Percentiles rank a stretch among this genome's conserved stretches.
Conservation (phyloP, 257 asterid genomes). For the Solanum paucissectum region DNA sequence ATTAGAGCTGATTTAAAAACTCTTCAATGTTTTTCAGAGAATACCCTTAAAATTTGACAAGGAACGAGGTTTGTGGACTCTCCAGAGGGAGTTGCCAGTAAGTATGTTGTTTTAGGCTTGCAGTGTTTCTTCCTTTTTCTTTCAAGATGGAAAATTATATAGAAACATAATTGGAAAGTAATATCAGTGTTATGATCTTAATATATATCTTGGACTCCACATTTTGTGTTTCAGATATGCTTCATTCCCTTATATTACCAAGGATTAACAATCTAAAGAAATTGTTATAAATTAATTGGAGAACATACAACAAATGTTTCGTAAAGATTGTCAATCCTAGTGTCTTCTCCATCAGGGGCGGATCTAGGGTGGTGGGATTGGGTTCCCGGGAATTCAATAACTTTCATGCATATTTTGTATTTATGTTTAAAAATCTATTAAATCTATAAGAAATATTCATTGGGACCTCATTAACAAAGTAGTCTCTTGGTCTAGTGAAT, state of each 20-base stretch:
- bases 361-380: background rate
- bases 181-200: background rate
- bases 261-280: background rate
- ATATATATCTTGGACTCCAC: background rate
- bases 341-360: background rate
- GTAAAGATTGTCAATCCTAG: background rate
- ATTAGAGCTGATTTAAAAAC: background rate
- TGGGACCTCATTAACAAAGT: background rate
- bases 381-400: background rate
- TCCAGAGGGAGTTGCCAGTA: conserved; percentile 63
- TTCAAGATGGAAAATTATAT: background rate
- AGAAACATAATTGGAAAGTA: background rate
- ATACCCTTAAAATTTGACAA: conserved; percentile 47
- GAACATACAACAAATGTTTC: background rate
- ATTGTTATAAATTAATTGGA: background rate
- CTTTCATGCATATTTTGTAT: background rate
- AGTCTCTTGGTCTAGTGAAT: background rate
- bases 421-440: background rate
- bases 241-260: background rate
- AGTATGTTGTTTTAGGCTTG: conserved; percentile 11
- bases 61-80: conserved; percentile 50
- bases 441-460: background rate
- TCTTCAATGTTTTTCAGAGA: conserved; percentile 38
- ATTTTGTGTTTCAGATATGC: background rate
- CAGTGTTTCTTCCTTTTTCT: background rate